Conservation (phyloP, 441 rosid genomes). For the Pelargonium australe region DNA sequence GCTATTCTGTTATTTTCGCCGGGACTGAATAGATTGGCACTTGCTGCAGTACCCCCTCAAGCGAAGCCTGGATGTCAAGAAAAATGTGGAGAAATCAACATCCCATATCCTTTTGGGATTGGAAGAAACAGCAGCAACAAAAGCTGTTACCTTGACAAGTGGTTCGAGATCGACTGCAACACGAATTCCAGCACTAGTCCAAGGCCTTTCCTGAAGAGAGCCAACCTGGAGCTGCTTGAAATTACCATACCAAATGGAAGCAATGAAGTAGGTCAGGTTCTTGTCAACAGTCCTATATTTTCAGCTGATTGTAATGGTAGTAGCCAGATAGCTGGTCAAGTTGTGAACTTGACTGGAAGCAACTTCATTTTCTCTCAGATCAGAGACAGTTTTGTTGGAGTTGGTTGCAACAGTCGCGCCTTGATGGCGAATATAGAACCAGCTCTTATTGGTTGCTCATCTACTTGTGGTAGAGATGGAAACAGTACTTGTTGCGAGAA, state of each 20-base stretch:
- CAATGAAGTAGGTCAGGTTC: neutral
- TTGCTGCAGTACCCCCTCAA: too few relatives aligned
- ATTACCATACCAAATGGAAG: neutral
- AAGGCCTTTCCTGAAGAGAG: neutral
- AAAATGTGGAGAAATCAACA: neutral
- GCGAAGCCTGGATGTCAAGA: neutral
- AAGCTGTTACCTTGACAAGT: neutral
- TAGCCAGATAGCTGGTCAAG: neutral
- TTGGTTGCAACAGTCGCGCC: constrained; percentile 28
- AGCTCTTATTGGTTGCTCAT: constrained; percentile 20
- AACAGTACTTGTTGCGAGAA: neutral
- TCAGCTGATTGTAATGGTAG: neutral
- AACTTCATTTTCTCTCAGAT: neutral
- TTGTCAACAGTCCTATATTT: neutral
- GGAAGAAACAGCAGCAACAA: neutral
- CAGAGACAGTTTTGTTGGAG: constrained; percentile 10
- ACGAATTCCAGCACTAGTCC: neutral
- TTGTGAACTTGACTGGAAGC: neutral
- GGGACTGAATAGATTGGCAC: too few relatives aligned
- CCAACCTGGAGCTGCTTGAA: neutral
- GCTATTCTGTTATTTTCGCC: too few relatives aligned
- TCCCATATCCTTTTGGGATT: neutral
- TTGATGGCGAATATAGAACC: constrained; percentile 19
- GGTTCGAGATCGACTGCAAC: neutral
- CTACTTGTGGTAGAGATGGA: constrained; percentile 16